Base-by-base conservation (phyloP, 257 asterid species). In the Orobanche coerulescens region DNA sequence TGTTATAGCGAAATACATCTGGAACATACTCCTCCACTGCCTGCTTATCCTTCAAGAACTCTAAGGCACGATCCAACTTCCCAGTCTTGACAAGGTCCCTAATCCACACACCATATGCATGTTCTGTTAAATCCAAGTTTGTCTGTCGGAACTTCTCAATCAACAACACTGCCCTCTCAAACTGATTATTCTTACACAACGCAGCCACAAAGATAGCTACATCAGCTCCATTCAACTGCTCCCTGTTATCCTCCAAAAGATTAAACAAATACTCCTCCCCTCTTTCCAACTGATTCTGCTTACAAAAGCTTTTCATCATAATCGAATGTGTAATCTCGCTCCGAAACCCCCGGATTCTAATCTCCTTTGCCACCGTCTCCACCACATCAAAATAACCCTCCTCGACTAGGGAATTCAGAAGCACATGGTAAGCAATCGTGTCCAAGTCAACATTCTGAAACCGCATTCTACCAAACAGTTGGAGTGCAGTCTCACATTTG, bases 391-490 rank as follows among this genome's bases (percentile, higher is more conserved):
- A 81, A 58, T 62, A 73, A 14, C 82, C 86, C 42, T 73, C 72
- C 58, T 92, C 96, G 24, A 86, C 87, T 9, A 88, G 77, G 10
- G 88, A 72, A 75, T 92, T 86, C 81, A 92, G 62, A 22, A 92
- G 78, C 51, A 92, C 83, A 14, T 85, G 87, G 59, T 84, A 86
- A 28, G 81, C 76, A 31, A 81, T 52, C 1, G 24, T 50, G 53
- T 88, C 94, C 79, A 92, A 78, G 68, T 88, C 96, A n/a, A 69
- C n/a, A 14, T 89, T 94, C 9, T 9, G 61, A 52, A 88, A 88
- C 23, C 96, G 86, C 94, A 92, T 88, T 76, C 61, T 84, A 57
- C 94, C 96, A 33, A 82, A 82, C 78, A 92, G 67, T 19, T 67
- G 74, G 58, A 92, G 83, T 7, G 98, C 95, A 31, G 70, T 61